Percentiles rank a stretch among this genome's conserved stretches.
Conservation (phyloP, 2,329 filamentous ascomycete genomes). For the Cytospora piceae region DNA sequence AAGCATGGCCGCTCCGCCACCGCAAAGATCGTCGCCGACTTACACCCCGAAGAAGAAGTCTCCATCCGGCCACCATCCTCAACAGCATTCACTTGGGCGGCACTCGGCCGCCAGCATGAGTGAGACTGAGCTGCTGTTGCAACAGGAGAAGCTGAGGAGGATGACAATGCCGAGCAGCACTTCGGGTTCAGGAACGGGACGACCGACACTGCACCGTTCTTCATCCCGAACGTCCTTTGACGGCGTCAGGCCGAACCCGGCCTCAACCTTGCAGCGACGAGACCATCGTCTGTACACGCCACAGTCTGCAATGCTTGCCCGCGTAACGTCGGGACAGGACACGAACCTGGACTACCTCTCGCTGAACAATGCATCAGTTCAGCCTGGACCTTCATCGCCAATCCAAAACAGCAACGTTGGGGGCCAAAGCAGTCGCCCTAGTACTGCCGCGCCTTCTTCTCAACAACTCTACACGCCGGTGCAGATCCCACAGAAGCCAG, state of each 20-base stretch:
- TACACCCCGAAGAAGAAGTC: slow-evolving; percentile 43
- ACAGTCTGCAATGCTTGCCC: slow-evolving; percentile 45
- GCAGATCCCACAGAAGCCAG: slow-evolving; percentile 41
- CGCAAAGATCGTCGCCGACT: slow-evolving; percentile 41
- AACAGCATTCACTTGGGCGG: slow-evolving; percentile 45
- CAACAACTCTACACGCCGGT: slow-evolving; percentile 44
- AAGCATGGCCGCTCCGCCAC: slow-evolving; percentile 44
- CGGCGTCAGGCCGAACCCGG: slow-evolving; percentile 41
- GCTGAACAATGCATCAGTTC: slow-evolving; percentile 50
- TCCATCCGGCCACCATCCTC: slow-evolving; percentile 21
- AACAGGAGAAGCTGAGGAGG: slow-evolving; percentile 61
- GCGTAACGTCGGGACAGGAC: slow-evolving; percentile 42
- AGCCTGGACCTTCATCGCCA: slow-evolving; percentile 55
- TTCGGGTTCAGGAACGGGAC: slow-evolving; percentile 30
- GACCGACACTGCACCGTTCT: slow-evolving; percentile 45
- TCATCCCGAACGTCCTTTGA: slow-evolving; percentile 56
- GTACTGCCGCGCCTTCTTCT: slow-evolving; percentile 32
- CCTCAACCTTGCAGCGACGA: slow-evolving; percentile 45
- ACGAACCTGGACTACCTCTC: slow-evolving; percentile 64
- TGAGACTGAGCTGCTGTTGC: slow-evolving; percentile 56
- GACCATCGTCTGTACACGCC: slow-evolving; percentile 55
- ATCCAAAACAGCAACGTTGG: slow-evolving; percentile 45
- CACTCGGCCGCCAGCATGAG: slow-evolving; percentile 50
- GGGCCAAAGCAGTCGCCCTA: not conserved
- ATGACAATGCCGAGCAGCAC: slow-evolving; percentile 55